Conservation (phyloP, 2,329 filamentous ascomycete species). For the Macrophomina tecta region DNA sequence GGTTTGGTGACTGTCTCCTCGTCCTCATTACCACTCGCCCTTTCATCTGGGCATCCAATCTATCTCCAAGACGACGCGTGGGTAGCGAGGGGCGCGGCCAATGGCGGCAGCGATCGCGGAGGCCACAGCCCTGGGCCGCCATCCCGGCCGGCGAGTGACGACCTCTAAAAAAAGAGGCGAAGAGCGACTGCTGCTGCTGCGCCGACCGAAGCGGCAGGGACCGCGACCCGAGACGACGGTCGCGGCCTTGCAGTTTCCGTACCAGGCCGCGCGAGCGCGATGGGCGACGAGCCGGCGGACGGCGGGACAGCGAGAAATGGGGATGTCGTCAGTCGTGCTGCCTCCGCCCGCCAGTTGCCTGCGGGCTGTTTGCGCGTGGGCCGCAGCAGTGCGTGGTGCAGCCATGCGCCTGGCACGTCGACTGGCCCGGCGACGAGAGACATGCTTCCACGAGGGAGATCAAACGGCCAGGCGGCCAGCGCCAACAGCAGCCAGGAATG, state of each 20-base stretch:
- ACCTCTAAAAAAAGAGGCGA: slow-evolving; percentile 10
- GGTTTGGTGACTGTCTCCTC: neutral
- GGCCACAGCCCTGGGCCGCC: neutral
- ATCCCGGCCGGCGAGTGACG: neutral
- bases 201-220: slow-evolving; percentile 1
- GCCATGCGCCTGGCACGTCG: neutral
- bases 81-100: neutral
- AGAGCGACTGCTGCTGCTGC: neutral
- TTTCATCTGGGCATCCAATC: slow-evolving; percentile 19
- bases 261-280: neutral
- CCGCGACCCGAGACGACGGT: slow-evolving; percentile 8
- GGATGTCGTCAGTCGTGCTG: neutral
- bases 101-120: neutral
- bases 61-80: slow-evolving; percentile 7
- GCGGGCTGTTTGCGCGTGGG: neutral
- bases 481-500: slow-evolving; percentile 4
- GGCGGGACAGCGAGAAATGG: slow-evolving; percentile 1
- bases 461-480: slow-evolving; percentile 6
- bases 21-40: neutral
- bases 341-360: neutral
- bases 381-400: neutral
- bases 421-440: neutral
- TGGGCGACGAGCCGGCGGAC: neutral
- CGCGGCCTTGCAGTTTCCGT: slow-evolving; percentile 1
- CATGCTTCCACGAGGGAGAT: slow-evolving; percentile 2